These are phyloP conservation scores for Hygrocybe coccinea DNA, from an alignment of 768 basidiomycete species.

Conservation along the genomic window DNA sequence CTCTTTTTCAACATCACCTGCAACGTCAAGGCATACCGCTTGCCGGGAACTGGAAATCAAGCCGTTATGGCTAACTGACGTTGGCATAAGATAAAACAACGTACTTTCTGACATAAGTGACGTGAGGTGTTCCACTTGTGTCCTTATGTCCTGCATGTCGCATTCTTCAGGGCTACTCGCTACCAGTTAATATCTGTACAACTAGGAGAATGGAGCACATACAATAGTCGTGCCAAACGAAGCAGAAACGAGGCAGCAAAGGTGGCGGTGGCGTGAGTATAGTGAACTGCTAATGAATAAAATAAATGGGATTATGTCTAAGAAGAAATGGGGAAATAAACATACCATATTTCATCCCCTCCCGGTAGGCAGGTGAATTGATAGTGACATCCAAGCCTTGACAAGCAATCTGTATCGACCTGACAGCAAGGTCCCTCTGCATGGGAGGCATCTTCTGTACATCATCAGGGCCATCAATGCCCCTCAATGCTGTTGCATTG, in stretches of 20 bases:
- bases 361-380: constrained; percentile 76
- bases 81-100: constrained; percentile 19
- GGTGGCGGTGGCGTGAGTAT: constrained; percentile 88
- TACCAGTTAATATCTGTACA: constrained; percentile 5
- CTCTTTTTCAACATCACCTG: constrained; percentile 88
- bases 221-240: constrained; percentile 84
- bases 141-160: constrained; percentile 66
- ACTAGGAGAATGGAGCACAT: constrained; percentile 26
- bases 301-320: not conserved
- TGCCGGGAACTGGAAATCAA: constrained; percentile 69
- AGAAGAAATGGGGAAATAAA: constrained; percentile 3
- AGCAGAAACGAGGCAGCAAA: constrained; percentile 90
- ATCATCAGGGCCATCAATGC: constrained; percentile 82
- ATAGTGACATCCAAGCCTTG: constrained; percentile 82
- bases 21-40: constrained; percentile 85
- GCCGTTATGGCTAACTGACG: constrained; percentile 1
- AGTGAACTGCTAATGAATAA: constrained; percentile 70
- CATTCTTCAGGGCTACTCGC: constrained; percentile 74
- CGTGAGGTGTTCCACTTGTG: constrained; percentile 74
- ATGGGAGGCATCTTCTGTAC: constrained; percentile 75
- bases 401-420: constrained; percentile 78
- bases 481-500: constrained; percentile 75
- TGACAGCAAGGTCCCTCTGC: constrained; percentile 74
- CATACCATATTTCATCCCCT: constrained; percentile 88
- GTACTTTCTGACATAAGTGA: constrained; percentile 73